A percentile compares a stretch with the other conserved stretches of the same genome.
phyloP scores from a whole-genome alignment of 1,139 yeast genomes.

The Suzukiozyma palmioleophila region DNA sequence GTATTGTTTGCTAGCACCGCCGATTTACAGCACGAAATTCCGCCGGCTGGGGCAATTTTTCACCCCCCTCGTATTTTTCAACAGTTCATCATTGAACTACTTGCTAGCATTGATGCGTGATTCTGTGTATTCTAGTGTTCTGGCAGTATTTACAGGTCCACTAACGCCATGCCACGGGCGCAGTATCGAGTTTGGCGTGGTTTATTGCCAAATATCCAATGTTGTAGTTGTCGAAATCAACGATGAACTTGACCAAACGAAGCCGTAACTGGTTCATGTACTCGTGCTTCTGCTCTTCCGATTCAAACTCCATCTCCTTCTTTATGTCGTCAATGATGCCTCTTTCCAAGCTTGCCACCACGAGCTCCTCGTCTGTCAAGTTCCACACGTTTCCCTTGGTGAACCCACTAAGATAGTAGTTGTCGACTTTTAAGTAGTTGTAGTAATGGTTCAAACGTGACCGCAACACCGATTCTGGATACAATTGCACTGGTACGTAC shows the following conservation, averaged over 20 bases:
- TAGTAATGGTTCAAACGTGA: slow-evolving; percentile 33
- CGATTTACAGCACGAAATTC: no score
- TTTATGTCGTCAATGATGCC: slow-evolving; percentile 30
- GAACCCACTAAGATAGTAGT: slow-evolving; percentile 40
- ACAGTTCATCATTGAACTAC: no score
- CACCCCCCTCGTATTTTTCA: no score
- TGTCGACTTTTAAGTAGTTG: slow-evolving; percentile 48
- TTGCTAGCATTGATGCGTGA: no score
- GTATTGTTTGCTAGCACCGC: no score
- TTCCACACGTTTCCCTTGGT: slow-evolving; percentile 48
- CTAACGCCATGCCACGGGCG: background rate
- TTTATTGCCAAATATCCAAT: slow-evolving; percentile 29
- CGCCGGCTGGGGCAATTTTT: no score
- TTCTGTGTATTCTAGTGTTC: no score
- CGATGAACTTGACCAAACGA: slow-evolving; percentile 26
- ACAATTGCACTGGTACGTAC: slow-evolving; percentile 32
- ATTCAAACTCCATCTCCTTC: slow-evolving; percentile 10
- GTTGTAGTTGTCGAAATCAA: slow-evolving; percentile 30
- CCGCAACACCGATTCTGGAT: slow-evolving; percentile 38
- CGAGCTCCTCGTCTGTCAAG: slow-evolving; percentile 38
- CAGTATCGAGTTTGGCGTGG: slow-evolving; percentile 4
- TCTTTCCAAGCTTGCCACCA: slow-evolving; percentile 47
- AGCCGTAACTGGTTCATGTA: slow-evolving; percentile 20
- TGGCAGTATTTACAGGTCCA: no score
- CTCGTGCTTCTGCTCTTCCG: slow-evolving; percentile 10